Conservation (phyloP, 768 basidiomycete genomes). For the Auriculariales sp. region DNA sequence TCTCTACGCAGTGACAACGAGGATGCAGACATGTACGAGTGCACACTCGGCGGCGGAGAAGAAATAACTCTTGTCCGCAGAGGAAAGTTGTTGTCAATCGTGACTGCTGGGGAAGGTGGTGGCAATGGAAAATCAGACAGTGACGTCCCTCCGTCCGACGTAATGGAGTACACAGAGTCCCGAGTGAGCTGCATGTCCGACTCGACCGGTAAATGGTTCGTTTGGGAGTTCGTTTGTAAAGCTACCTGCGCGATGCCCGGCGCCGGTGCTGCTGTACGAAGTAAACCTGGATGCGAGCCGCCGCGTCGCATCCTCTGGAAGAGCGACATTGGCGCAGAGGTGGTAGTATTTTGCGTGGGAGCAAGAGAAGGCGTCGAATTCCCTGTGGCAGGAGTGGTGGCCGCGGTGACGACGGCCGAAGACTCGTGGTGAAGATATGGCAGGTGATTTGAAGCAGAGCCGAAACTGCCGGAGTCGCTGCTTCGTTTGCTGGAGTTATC, state of each 20-base stretch:
- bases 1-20: too few species aligned
- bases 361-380: too few species aligned
- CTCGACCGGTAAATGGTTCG: too few species aligned
- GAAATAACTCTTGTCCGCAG: too few species aligned
- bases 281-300: background rate
- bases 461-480: background rate
- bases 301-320: background rate
- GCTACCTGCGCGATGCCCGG: too few species aligned
- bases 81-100: too few species aligned
- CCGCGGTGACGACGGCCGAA: background rate
- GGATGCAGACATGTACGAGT: too few species aligned
- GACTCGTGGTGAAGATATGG: background rate
- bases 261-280: too few species aligned
- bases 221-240: too few species aligned
- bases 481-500: background rate
- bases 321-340: too few species aligned
- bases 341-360: background rate
- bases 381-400: background rate
- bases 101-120: background rate
- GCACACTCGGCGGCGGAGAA: too few species aligned
- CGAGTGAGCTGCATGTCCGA: too few species aligned
- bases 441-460: background rate
- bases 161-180: background rate
- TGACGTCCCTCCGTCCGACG: background rate
- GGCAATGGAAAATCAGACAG: background rate